phyloP scores from a whole-genome alignment of 257 asterid species.

The Verbena officinalis region DNA sequence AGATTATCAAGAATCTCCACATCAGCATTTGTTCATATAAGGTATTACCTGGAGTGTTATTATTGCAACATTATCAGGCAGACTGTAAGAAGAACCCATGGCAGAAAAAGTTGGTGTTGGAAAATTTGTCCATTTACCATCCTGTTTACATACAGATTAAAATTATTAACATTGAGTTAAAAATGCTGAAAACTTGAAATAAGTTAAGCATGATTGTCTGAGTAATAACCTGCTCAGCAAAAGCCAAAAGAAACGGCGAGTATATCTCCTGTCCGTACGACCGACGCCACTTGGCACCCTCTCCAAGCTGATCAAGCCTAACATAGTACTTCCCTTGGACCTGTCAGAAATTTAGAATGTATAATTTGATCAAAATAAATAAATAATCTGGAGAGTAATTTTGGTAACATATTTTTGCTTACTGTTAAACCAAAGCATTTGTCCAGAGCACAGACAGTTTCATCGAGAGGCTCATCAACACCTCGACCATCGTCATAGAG shows the following conservation, averaged over 20 bases:
- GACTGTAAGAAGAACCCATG: slow-evolving; percentile 79
- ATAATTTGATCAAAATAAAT: slow-evolving; percentile 8
- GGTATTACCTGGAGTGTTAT: slow-evolving; percentile 83
- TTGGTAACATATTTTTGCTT: slow-evolving; percentile 32
- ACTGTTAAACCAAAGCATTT: slow-evolving; percentile 80
- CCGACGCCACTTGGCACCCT: slow-evolving; percentile 97
- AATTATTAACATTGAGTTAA: slow-evolving; percentile 21
- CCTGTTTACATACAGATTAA: slow-evolving; percentile 46
- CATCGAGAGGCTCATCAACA: slow-evolving; percentile 88
- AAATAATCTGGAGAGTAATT: neutral
- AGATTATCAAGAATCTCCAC: neutral
- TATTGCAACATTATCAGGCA: slow-evolving; percentile 83
- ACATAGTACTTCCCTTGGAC: slow-evolving; percentile 82
- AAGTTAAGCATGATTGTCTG: slow-evolving; percentile 2
- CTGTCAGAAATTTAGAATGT: slow-evolving; percentile 39
- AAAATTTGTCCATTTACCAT: slow-evolving; percentile 53
- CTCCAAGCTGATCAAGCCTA: slow-evolving; percentile 80
- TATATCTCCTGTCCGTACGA: slow-evolving; percentile 91
- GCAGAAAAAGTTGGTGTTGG: slow-evolving; percentile 66
- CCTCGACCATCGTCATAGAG: slow-evolving; percentile 86
- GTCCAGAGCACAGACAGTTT: slow-evolving; percentile 63
- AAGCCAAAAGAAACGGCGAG: slow-evolving; percentile 92
- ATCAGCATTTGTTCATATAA: slow-evolving; percentile 4
- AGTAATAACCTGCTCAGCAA: slow-evolving; percentile 76
- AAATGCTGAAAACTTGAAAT: neutral